Evolutionary conservation across 306 rosid genomes (phyloP).

Genomic region (Sechiopsis laciniata): DNA sequence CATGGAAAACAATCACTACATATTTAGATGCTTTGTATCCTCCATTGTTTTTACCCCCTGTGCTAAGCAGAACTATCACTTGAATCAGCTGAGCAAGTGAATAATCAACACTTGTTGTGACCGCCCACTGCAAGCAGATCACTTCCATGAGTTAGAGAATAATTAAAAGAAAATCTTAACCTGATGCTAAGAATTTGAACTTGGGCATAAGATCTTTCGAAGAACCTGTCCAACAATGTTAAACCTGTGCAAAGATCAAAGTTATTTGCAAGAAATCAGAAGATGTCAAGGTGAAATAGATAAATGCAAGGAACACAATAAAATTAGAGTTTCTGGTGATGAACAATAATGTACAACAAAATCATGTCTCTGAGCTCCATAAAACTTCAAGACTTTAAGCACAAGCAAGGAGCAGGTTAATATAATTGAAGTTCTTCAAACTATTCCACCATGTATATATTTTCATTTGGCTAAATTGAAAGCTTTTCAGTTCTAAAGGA

Average conservation of each 20-base stretch:
- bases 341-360: neutral
- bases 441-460: neutral
- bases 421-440: neutral
- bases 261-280: conserved; percentile 29
- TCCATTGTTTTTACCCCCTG: conserved; percentile 79
- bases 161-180: neutral
- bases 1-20: conserved; percentile 61
- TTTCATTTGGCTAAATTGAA: neutral
- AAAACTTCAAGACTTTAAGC: conserved; percentile 4
- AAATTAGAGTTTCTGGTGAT: neutral
- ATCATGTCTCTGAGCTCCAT: neutral
- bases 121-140: conserved; percentile 86
- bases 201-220: conserved; percentile 16
- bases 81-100: conserved; percentile 81
- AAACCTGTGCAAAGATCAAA: conserved; percentile 65
- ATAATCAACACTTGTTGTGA: conserved; percentile 80
- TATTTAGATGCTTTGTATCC: conserved; percentile 77
- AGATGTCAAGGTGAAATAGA: neutral
- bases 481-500: neutral
- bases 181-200: conserved; percentile 22
- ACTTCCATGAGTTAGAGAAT: conserved; percentile 22
- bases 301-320: neutral
- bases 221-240: conserved; percentile 97
- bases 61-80: conserved; percentile 84
- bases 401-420: neutral